Percentiles rank a stretch among this genome's conserved stretches.
phyloP scores from a whole-genome alignment of 495 filamentous ascomycete species.

The Annulohypoxylon bovei region DNA sequence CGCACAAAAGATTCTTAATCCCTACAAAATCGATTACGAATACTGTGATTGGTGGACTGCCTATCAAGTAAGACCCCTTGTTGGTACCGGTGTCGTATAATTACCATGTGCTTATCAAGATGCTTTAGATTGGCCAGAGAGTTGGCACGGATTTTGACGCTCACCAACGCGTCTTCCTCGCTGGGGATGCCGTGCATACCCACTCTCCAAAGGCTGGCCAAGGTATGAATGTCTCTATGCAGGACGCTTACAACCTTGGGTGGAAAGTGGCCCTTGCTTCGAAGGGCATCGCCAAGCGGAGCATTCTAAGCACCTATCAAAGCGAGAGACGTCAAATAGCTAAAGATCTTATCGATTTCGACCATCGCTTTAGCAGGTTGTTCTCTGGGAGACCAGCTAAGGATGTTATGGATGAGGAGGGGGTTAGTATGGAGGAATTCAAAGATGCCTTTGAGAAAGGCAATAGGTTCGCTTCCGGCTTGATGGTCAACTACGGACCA shows the following conservation, averaged over 20 bases:
- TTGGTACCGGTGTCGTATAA: conserved; percentile 15
- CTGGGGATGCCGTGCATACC: conserved; percentile 69
- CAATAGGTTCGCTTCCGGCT: conserved; percentile 45
- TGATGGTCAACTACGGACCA: conserved; percentile 41
- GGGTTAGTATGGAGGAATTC: conserved; percentile 58
- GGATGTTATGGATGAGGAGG: conserved; percentile 55
- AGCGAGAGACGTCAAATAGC: conserved; percentile 74
- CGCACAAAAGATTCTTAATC: conserved; percentile 67
- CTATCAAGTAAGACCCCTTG: conserved; percentile 66
- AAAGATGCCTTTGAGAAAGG: conserved; percentile 51
- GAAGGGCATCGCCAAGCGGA: conserved; percentile 59
- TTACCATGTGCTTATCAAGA: background rate
- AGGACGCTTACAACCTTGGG: conserved; percentile 76
- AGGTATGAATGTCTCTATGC: conserved; percentile 78
- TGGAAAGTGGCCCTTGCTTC: conserved; percentile 77
- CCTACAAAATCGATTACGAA: conserved; percentile 69
- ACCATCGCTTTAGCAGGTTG: conserved; percentile 64
- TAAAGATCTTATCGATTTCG: conserved; percentile 78
- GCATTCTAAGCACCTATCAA: conserved; percentile 75
- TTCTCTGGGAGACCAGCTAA: conserved; percentile 58
- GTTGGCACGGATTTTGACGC: conserved; percentile 71
- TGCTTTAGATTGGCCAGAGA: conserved; percentile 72
- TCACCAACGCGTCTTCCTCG: conserved; percentile 71
- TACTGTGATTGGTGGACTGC: conserved; percentile 76
- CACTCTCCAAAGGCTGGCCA: conserved; percentile 78